Evolutionary conservation across 2,329 filamentous ascomycete genomes (phyloP).

Genomic region (Talaromyces sp.): DNA sequence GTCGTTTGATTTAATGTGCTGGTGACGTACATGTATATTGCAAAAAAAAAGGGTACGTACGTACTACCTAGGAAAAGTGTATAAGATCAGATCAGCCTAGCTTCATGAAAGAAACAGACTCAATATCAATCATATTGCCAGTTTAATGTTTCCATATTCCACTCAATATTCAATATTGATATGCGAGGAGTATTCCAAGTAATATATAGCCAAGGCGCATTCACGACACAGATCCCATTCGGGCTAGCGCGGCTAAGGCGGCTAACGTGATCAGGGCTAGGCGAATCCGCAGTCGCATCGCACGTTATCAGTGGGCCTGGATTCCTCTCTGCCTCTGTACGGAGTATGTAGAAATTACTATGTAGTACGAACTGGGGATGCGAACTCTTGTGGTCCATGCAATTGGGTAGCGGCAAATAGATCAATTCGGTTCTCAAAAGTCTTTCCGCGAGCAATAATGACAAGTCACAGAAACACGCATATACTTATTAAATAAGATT

Average conservation of each 20-base stretch:
- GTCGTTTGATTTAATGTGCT: too few relatives aligned
- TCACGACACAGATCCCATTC: not conserved
- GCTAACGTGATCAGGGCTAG: not conserved
- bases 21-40: too few relatives aligned
- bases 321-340: not conserved
- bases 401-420: too few relatives aligned
- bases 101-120: not conserved
- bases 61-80: too few relatives aligned
- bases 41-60: too few relatives aligned
- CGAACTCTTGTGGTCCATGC: not conserved
- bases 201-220: too few relatives aligned
- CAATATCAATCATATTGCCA: not conserved
- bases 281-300: not conserved
- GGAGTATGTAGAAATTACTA: not conserved
- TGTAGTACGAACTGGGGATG: not conserved
- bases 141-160: not conserved
- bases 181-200: not conserved
- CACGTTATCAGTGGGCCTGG: not conserved
- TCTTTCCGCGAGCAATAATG: too few relatives aligned
- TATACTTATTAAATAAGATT: too few relatives aligned
- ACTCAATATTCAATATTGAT: not conserved
- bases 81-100: too few relatives aligned
- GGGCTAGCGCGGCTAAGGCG: not conserved
- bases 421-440: too few relatives aligned
- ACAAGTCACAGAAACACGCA: too few relatives aligned